Evolutionary conservation across 2,329 filamentous ascomycete genomes (phyloP).

Genomic region (Scedosporium minutisporum): DNA sequence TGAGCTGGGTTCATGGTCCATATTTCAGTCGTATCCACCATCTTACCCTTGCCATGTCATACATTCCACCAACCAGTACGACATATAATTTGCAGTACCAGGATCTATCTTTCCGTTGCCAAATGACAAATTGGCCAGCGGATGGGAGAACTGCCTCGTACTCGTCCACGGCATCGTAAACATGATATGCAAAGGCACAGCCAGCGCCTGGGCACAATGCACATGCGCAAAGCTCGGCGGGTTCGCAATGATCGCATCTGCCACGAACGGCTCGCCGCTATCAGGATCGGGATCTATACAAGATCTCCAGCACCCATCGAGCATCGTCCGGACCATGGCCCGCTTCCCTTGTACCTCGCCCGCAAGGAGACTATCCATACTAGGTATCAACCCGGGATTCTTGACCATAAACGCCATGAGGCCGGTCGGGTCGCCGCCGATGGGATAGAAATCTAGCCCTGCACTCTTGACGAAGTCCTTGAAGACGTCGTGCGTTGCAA

Average conservation of each 20-base stretch:
- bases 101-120: slow-evolving; percentile 51
- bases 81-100: slow-evolving; percentile 70
- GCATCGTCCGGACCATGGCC: slow-evolving; percentile 69
- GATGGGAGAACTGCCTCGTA: slow-evolving; percentile 67
- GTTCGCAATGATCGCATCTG: slow-evolving; percentile 78
- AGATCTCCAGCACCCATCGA: slow-evolving; percentile 71
- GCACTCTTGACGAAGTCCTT: not conserved
- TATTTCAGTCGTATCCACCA: no score
- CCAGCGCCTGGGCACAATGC: slow-evolving; percentile 69
- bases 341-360: slow-evolving; percentile 63
- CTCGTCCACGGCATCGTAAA: slow-evolving; percentile 81
- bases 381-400: slow-evolving; percentile 70
- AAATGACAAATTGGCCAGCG: slow-evolving; percentile 55
- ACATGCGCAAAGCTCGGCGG: slow-evolving; percentile 70
- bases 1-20: not conserved
- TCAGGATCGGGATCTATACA: slow-evolving; percentile 68
- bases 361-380: slow-evolving; percentile 58
- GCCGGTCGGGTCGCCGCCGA: slow-evolving; percentile 70
- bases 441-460: slow-evolving; percentile 69
- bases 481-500: slow-evolving; percentile 68
- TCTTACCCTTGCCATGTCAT: slow-evolving; percentile 76
- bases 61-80: slow-evolving; percentile 71
- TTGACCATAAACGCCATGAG: slow-evolving; percentile 87
- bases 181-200: slow-evolving; percentile 73
- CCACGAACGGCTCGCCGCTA: slow-evolving; percentile 38